Evolutionary conservation across 352 stramenopile genomes (phyloP).

Genomic region (Pythium coloratum): DNA sequence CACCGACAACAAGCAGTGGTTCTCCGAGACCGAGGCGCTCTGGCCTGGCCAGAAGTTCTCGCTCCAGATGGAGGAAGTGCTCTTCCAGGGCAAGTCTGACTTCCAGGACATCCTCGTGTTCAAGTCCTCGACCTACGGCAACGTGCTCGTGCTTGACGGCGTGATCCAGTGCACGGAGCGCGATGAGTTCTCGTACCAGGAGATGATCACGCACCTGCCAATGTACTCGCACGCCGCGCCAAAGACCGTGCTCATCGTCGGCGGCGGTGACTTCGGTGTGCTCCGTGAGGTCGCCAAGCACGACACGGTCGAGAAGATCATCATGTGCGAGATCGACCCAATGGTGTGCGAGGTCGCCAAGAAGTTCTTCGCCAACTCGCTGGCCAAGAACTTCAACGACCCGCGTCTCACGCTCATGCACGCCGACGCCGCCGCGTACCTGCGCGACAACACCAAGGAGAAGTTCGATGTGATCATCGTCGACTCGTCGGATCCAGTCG

Average conservation of each 20-base stretch:
- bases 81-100: conserved; percentile 96
- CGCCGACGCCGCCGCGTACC: conserved; percentile 90
- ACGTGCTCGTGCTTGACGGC: conserved; percentile 98
- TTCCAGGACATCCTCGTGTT: conserved; percentile 99
- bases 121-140: conserved; percentile 96
- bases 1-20: conserved; percentile 81
- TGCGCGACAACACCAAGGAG: conserved; percentile 73
- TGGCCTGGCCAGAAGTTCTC: conserved; percentile 94
- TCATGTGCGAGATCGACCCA: conserved; percentile 99
- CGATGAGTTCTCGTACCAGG: conserved; percentile 99
- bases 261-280: conserved; percentile 97
- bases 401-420: conserved; percentile 91
- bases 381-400: conserved; percentile 96
- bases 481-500: conserved; percentile 95
- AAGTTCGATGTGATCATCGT: conserved; percentile 98
- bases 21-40: conserved; percentile 94
- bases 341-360: conserved; percentile 97
- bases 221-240: conserved; percentile 96
- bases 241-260: conserved; percentile 97
- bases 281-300: conserved; percentile 96
- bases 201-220: conserved; percentile 99
- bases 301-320: conserved; percentile 92
- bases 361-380: conserved; percentile 88
- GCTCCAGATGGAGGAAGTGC: conserved; percentile 92
- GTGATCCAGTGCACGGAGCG: conserved; percentile 99